Conservation (phyloP, 23 red algal species). For the Gracilaria caudata region DNA sequence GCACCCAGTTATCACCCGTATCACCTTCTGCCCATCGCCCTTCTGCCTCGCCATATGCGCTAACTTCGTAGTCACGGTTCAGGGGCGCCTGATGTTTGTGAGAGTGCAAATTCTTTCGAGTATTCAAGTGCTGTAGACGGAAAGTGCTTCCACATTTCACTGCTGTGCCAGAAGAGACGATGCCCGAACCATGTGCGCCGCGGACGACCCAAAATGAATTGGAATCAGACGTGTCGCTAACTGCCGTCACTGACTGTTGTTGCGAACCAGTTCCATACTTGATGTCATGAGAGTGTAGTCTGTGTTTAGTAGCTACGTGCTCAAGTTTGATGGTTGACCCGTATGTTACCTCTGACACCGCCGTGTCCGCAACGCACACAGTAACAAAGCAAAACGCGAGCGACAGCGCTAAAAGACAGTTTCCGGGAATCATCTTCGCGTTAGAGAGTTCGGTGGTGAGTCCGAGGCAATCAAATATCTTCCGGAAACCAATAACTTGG, state of each 20-base stretch:
- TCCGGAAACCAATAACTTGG: neutral
- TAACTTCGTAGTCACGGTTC: slow-evolving; percentile 77
- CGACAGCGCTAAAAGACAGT: neutral
- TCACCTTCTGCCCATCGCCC: slow-evolving; percentile 77
- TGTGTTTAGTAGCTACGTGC: slow-evolving; percentile 77
- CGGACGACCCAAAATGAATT: slow-evolving; percentile 90
- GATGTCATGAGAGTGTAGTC: slow-evolving; percentile 93
- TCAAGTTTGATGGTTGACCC: slow-evolving; percentile 92
- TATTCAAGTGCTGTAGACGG: slow-evolving; percentile 87
- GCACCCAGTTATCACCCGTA: slow-evolving; percentile 77
- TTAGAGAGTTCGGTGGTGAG: neutral
- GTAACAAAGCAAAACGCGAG: neutral
- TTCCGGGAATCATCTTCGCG: neutral
- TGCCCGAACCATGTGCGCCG: slow-evolving; percentile 28
- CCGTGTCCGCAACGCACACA: slow-evolving; percentile 6
- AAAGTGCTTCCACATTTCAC: slow-evolving; percentile 77
- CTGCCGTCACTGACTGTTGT: slow-evolving; percentile 89
- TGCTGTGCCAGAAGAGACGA: slow-evolving; percentile 11
- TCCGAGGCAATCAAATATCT: too few relatives aligned
- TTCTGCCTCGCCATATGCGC: slow-evolving; percentile 65
- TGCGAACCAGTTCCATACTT: slow-evolving; percentile 89
- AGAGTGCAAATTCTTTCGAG: slow-evolving; percentile 88
- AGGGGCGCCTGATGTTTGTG: slow-evolving; percentile 86
- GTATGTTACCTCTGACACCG: slow-evolving; percentile 76
- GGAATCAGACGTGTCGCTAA: slow-evolving; percentile 59